phyloP scores from a whole-genome alignment of 2,329 filamentous ascomycete genomes.

The Ascochyta pisi region DNA sequence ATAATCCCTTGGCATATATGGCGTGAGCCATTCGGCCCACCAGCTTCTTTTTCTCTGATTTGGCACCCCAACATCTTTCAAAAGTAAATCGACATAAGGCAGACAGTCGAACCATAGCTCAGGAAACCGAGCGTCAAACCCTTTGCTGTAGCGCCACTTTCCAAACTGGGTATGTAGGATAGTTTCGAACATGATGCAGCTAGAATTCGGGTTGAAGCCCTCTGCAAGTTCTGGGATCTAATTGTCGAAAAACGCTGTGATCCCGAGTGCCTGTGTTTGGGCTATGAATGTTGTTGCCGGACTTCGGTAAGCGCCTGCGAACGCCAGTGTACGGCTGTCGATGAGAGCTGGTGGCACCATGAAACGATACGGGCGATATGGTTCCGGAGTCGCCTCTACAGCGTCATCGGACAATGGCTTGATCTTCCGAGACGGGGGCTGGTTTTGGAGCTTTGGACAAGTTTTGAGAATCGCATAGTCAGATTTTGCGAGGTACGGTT shows the following conservation, averaged over 20 bases:
- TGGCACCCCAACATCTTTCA: conserved; percentile 34
- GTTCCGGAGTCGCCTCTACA: conserved; percentile 17
- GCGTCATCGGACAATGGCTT: conserved; percentile 17
- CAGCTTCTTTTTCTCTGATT: conserved; percentile 31
- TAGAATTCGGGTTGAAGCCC: background rate
- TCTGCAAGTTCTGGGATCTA: conserved; percentile 44
- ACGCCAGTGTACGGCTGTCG: conserved; percentile 47
- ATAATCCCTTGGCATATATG: conserved; percentile 38
- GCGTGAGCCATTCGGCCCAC: conserved; percentile 31
- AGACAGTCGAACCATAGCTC: conserved; percentile 42
- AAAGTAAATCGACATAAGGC: conserved; percentile 40
- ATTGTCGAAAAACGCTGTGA: conserved; percentile 68
- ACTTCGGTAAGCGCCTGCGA: conserved; percentile 49
- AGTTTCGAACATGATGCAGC: conserved; percentile 34
- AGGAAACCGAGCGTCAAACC: conserved; percentile 37
- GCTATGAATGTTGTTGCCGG: conserved; percentile 48
- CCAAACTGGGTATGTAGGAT: conserved; percentile 41
- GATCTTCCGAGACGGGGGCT: conserved; percentile 49
- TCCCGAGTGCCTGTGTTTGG: conserved; percentile 52
- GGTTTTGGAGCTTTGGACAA: conserved; percentile 62
- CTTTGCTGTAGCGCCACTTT: conserved; percentile 40
- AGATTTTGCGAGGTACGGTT: conserved; percentile 40
- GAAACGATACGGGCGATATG: conserved; percentile 56
- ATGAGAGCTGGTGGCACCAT: conserved; percentile 49
- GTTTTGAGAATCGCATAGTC: conserved; percentile 60